These are phyloP conservation scores for Tolypocladium pustulatum DNA, from an alignment of 2,329 filamentous ascomycete genomes.

Conservation along the genomic window DNA sequence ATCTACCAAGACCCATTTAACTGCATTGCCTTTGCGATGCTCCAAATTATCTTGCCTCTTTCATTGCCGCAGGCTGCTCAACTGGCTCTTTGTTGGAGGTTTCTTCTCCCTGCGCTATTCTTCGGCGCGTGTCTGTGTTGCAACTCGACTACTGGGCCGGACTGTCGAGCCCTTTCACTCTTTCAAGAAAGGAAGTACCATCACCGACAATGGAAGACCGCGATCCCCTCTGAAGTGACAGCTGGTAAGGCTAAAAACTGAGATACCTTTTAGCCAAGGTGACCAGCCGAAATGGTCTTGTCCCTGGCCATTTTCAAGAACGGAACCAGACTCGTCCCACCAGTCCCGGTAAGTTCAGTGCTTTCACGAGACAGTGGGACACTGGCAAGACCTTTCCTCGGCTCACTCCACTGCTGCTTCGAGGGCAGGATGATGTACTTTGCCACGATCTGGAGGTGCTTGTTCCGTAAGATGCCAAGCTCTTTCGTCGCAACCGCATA, in stretches of 20 bases:
- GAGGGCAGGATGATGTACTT: slow-evolving; percentile 83
- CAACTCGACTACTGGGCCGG: background rate
- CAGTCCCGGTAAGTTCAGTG: slow-evolving; percentile 63
- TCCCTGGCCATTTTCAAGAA: slow-evolving; percentile 85
- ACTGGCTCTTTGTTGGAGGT: background rate
- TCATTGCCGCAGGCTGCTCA: background rate
- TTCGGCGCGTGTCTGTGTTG: no score
- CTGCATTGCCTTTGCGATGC: background rate
- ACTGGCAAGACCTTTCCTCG: slow-evolving; percentile 31
- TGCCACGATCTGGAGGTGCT: slow-evolving; percentile 82
- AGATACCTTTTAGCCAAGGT: slow-evolving; percentile 9
- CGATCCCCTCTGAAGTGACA: no score
- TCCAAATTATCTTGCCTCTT: background rate
- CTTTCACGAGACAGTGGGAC: slow-evolving; percentile 24
- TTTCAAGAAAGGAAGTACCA: no score
- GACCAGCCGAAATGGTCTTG: slow-evolving; percentile 50
- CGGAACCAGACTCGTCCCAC: slow-evolving; percentile 76
- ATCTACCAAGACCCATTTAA: background rate
- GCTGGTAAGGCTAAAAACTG: no score
- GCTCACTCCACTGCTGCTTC: slow-evolving; percentile 24
- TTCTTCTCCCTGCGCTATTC: no score
- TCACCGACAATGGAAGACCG: no score
- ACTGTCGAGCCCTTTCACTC: background rate
- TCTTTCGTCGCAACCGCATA: slow-evolving; percentile 69
- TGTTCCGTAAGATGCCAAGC: slow-evolving; percentile 66